Conservation (phyloP, 177 flowering plant genomes). For the Vitis hybrid region DNA sequence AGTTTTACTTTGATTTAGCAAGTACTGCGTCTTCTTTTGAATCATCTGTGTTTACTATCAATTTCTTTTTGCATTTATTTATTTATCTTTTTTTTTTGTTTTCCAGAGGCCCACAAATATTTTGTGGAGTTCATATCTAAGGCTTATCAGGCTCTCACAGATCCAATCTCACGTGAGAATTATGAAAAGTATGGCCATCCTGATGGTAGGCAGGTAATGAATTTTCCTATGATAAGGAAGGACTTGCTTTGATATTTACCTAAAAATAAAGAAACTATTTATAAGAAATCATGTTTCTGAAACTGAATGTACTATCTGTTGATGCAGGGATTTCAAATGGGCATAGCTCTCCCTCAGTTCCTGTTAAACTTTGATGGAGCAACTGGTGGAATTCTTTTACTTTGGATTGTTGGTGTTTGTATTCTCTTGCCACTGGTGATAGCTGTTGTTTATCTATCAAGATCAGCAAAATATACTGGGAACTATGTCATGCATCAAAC, state of each 20-base stretch:
- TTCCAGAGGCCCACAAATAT: constrained; percentile 80
- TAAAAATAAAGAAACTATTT: neutral
- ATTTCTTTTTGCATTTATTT: neutral
- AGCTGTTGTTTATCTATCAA: constrained; percentile 89
- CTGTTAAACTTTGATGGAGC: constrained; percentile 84
- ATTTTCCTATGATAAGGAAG: neutral
- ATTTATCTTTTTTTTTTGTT: neutral
- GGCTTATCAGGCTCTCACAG: constrained; percentile 97
- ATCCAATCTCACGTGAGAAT: constrained; percentile 93
- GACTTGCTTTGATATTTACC: neutral
- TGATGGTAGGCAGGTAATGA: constrained; percentile 92
- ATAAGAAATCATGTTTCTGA: constrained; percentile 4
- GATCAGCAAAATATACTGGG: constrained; percentile 87
- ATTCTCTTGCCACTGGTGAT: constrained; percentile 86
- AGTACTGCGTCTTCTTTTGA: neutral
- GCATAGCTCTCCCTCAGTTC: constrained; percentile 95
- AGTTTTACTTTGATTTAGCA: neutral
- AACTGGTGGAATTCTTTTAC: constrained; percentile 84
- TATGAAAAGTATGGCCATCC: constrained; percentile 99
- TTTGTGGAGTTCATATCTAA: constrained; percentile 93
- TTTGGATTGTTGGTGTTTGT: constrained; percentile 90
- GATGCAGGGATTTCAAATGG: constrained; percentile 93
- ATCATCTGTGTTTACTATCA: neutral
- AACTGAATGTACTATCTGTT: constrained; percentile 4
- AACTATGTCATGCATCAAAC: constrained; percentile 97